Percentiles rank a stretch among this genome's conserved stretches.
These are phyloP conservation scores for Kodamaea neixiangensis DNA, from an alignment of 805 yeast genomes.

Conservation along the genomic window DNA sequence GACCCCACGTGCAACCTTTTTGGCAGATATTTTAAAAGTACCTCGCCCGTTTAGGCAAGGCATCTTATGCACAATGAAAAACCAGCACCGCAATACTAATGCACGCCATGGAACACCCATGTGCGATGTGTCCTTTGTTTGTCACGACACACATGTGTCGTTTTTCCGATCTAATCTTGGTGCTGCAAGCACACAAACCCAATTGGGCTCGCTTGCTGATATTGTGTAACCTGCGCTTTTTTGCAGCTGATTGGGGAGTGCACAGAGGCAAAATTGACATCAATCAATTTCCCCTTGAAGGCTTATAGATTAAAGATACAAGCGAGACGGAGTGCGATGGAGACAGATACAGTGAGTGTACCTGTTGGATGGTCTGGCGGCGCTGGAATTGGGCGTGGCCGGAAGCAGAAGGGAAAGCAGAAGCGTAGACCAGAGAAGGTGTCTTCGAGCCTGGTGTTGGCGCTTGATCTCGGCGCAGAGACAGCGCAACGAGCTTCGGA, in stretches of 20 bases:
- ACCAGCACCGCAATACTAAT: no score
- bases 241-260: slow-evolving; percentile 1
- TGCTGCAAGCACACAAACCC: no score
- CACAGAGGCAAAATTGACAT: background rate
- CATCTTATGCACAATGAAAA: slow-evolving; percentile 9
- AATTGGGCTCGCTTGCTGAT: background rate
- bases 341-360: background rate
- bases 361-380: background rate
- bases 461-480: background rate
- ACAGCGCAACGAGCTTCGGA: background rate
- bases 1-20: slow-evolving; percentile 10
- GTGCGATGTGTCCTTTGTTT: background rate
- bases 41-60: slow-evolving; percentile 5
- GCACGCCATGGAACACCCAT: background rate
- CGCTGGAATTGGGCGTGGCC: background rate
- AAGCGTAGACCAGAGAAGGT: background rate
- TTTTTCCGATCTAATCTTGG: no score
- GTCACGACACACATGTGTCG: background rate
- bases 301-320: background rate
- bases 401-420: background rate
- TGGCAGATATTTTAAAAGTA: background rate
- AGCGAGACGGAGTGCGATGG: background rate
- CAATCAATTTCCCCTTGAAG: background rate
- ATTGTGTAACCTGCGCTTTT: background rate
- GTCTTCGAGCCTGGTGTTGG: background rate